Base-by-base conservation (phyloP, 805 yeast species). In the Saccharomycopsis sp. region DNA sequence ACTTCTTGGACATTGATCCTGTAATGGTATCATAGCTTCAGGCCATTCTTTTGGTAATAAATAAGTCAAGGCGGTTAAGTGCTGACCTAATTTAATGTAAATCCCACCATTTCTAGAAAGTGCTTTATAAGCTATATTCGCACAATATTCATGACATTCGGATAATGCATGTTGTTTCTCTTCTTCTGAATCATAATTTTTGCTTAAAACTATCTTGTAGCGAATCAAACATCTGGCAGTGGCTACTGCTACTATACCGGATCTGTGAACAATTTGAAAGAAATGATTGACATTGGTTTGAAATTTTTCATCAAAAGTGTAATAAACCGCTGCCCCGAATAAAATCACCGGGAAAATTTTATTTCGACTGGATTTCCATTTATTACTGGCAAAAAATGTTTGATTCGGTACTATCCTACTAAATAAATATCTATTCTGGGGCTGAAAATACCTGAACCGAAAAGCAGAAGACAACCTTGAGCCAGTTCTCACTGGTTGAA, bases 31-130 rank as follows among this genome's bases (percentile, higher is more conserved):
- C 96, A 93, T 93, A 0, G 97, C 81, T 13, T 78, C 77, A 1
- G 97, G 90, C 99, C 99, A 93, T 63, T 93, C 96, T 3, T 66
- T 68, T 0, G 99, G 98, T 40, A 93, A 66, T 26, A 93, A 66
- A 62, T 93, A 93, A 1, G 96, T 85, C 75, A 93, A 72, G 0
- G 97, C 97, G 33, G 89, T 75, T 9, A 93, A 67, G 59, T 93
- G 98, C 60, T 93, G 98, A 9, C 99, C 98, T 36, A 93, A 66
- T 61, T 93, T 93, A 61, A 93, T 93, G 61, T 81, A 93, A 5
- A 93, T 72, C 1, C 98, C 98, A 14, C 96, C 97, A 57, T 93
- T 93, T 24, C 67, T 68, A 57, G 85, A 88, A 28, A 93, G 64
- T 0, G 97, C 96, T 35, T 66, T 63, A 45, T 86, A 67, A 0